Evolutionary conservation across 2,329 filamentous ascomycete species (phyloP), one percentile per base, ranked within the genome.

Genomic region (Dothistroma pini): DNA sequence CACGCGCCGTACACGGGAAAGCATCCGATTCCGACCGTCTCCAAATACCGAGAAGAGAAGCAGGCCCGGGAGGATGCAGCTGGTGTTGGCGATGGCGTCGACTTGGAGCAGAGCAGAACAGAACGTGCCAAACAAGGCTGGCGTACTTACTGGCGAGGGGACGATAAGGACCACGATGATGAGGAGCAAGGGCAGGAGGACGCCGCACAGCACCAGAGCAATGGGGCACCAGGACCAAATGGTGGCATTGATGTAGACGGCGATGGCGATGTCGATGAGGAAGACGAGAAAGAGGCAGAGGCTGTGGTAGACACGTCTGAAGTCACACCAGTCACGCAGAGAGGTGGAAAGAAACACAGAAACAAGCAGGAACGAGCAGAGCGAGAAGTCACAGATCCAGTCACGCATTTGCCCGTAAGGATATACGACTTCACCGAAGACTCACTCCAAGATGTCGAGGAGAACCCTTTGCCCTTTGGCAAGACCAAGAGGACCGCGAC

Each of bases 401-500:
- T 90, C 44, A 91, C 88, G 1, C 88, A 90, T 74, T 78, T 90
- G 2, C 87, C 87, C 1, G 81, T 90, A 53, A 78, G 76, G 38
- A 87, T 90, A 38, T 86, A 89, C 69, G 88, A 90, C 70, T 86
- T 86, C 68, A 89, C 87, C 0, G 79, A 82, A 31, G 82, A 84
- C 44, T 85, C 88, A 56, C 76, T 90, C 34, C 76, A 81, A 62
- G 72, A 74, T 56, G 74, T 77, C 25, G 72, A 77, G 35, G 75
- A 82, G 69, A 83, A 83, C 63, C 72, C 77, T 4, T 73, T 76
- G 3, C 72, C 78, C 0, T 69, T 74, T 41, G 80, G 79, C 10
- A 70, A 73, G 16, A 73, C 76, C 16, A 67, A 69, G 0, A 71
- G 74, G 41, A 78, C 78, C 7, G 75, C 76, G 12, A 83, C 81